These are phyloP conservation scores for Colletotrichum chlorophyti DNA, from an alignment of 2,329 filamentous ascomycete genomes.

Conservation along the genomic window DNA sequence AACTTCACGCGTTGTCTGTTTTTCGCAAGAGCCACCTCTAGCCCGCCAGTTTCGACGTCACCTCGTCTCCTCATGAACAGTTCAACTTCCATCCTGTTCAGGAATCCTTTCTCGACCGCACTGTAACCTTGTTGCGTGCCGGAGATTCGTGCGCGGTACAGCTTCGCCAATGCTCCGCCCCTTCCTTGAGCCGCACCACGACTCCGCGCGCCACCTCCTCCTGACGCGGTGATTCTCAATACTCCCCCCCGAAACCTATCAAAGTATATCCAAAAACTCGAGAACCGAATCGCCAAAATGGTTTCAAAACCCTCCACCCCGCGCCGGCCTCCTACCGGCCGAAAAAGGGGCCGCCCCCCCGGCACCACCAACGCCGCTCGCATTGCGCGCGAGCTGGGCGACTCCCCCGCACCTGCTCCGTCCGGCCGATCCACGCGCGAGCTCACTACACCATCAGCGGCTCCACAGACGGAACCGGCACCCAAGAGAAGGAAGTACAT, in stretches of 20 bases:
- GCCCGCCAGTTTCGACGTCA: conserved; percentile 43
- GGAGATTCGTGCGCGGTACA: conserved; percentile 27
- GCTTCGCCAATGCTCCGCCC: conserved; percentile 30
- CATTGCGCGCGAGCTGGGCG: conserved; percentile 44
- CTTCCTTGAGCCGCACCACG: conserved; percentile 27
- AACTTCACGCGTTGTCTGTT: conserved; percentile 51
- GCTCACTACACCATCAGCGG: conserved; percentile 16
- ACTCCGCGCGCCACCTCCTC: conserved; percentile 32
- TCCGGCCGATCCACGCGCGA: conserved; percentile 43
- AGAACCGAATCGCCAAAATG: conserved; percentile 33
- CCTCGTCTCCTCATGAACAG: conserved; percentile 36
- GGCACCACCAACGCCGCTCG: conserved; percentile 50
- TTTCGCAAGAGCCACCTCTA: conserved; percentile 39
- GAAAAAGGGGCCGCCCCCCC: conserved; percentile 55
- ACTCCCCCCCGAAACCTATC: conserved; percentile 16
- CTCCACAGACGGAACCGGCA: conserved; percentile 59
- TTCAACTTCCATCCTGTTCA: conserved; percentile 17
- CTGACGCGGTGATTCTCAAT: conserved; percentile 33
- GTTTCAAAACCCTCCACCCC: conserved; percentile 44
- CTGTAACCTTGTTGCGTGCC: conserved; percentile 30
- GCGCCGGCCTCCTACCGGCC: conserved; percentile 48
- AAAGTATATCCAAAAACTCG: conserved; percentile 4
- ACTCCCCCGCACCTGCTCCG: conserved; percentile 37
- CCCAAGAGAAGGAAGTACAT: conserved; percentile 79
- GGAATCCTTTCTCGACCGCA: conserved; percentile 21